Conservation (phyloP, 1,284 basidiomycete species). For the Fistulina hepatica region DNA sequence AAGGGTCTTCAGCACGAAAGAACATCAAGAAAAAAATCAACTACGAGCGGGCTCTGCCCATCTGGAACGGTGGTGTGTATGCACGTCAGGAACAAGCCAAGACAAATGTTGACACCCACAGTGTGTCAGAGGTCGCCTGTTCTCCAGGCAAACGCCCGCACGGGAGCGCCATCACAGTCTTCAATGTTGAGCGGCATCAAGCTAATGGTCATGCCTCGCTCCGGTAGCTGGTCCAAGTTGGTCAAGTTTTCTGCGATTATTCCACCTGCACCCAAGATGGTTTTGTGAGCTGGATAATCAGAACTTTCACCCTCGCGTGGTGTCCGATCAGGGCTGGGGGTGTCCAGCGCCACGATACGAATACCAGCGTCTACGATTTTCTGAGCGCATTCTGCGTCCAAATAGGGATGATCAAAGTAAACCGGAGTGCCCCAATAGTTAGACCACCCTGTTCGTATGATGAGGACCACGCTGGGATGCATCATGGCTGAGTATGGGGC, state of each 20-base stretch:
- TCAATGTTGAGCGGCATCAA: slow-evolving; percentile 46
- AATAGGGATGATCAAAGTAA: slow-evolving; percentile 56
- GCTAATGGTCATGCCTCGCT: slow-evolving; percentile 24
- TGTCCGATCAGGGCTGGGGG: slow-evolving; percentile 57
- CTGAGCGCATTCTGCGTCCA: slow-evolving; percentile 40
- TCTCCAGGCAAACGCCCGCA: slow-evolving; percentile 55
- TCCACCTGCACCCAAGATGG: slow-evolving; percentile 42
- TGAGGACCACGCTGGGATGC: slow-evolving; percentile 29
- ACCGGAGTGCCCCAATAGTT: slow-evolving; percentile 35
- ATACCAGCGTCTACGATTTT: slow-evolving; percentile 39
- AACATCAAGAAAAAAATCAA: no score
- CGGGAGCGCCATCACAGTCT: slow-evolving; percentile 53
- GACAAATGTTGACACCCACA: no score
- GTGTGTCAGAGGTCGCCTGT: no score
- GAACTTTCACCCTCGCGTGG: slow-evolving; percentile 24
- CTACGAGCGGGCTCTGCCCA: no score
- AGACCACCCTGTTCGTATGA: slow-evolving; percentile 55
- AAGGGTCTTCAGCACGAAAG: no score
- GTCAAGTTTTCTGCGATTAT: slow-evolving; percentile 62
- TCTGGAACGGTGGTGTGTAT: no score
- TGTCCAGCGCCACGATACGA: slow-evolving; percentile 47
- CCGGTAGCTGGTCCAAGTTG: slow-evolving; percentile 36
- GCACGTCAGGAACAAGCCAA: no score
- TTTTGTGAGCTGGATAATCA: slow-evolving; percentile 42
- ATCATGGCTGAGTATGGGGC: slow-evolving; percentile 25